Evolutionary conservation across 306 rosid genomes (phyloP).

Genomic region (Prunus salicina): DNA sequence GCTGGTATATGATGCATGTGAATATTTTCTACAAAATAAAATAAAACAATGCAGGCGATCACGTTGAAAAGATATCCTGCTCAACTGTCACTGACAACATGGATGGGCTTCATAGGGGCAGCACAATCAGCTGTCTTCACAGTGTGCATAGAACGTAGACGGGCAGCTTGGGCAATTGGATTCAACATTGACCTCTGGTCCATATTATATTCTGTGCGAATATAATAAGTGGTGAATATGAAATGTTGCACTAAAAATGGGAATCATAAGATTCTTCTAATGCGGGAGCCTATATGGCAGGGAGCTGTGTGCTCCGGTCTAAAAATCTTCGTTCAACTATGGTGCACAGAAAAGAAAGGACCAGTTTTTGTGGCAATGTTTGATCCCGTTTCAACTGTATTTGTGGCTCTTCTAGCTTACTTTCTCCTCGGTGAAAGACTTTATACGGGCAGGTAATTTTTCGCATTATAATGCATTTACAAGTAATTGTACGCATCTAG

Average conservation of each 20-base stretch:
- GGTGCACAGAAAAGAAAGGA: constrained; percentile 72
- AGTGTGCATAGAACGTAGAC: constrained; percentile 35
- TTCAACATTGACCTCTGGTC: constrained; percentile 67
- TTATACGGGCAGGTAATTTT: constrained; percentile 53
- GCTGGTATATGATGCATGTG: background rate
- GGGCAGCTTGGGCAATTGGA: constrained; percentile 66
- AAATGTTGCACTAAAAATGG: background rate
- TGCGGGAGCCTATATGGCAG: constrained; percentile 27
- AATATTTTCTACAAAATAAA: background rate
- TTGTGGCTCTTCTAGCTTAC: constrained; percentile 66
- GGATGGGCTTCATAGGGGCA: constrained; percentile 70
- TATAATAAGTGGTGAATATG: background rate
- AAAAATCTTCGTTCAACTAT: constrained; percentile 53
- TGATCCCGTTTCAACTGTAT: constrained; percentile 48
- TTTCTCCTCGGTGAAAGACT: constrained; percentile 73
- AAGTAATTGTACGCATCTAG: background rate
- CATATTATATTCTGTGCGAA: constrained; percentile 58
- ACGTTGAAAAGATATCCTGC: constrained; percentile 83
- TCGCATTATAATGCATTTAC: background rate
- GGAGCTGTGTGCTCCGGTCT: constrained; percentile 56
- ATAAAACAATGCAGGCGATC: constrained; percentile 41
- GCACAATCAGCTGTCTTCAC: constrained; percentile 71
- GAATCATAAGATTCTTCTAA: constrained; percentile 6
- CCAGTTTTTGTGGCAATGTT: constrained; percentile 85
- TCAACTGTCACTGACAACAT: constrained; percentile 61